Evolutionary conservation across 2,329 filamentous ascomycete genomes (phyloP), one percentile per base, ranked within the genome.

Genomic region (Talaromyces sp.): DNA sequence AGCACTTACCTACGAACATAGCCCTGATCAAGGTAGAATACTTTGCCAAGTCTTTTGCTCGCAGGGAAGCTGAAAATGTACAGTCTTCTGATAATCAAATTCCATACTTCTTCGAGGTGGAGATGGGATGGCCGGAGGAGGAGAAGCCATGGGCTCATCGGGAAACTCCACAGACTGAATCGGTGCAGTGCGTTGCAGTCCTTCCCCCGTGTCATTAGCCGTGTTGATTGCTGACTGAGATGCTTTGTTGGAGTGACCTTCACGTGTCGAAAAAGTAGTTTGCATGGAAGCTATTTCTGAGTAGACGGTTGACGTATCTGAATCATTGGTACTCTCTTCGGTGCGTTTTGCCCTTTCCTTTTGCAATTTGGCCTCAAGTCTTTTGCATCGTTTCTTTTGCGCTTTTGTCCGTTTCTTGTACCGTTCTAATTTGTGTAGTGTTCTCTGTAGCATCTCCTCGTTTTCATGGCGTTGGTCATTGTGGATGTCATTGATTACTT

Each of bases 401-500:
- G n/a, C 27, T 31, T 24, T 63, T 16, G 31, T 39, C 14, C 19
- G 39, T 14, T 33, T 65, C 22, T 62, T 62, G 63, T 62, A 62
- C 4, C 14, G 19, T 14, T n/a, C 19, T 22, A 61, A 1, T 39
- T 33, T 61, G 19, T n/a, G 39, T 10, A 50, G 27, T 43, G 45
- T 31, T 43, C 54, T 39, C 14, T 31, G 35, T 16, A 66, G n/a
- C 33, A 41, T 31, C 60, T 62, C 39, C 8, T 52, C 33, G 14
- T 52, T 39, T 16, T 57, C 60, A 10, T 19, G 31, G 4, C 27
- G 43, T 41, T 66, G 52, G 4, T 37, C 35, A 3, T 24, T 19
- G 24, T 54, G 45, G 8, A 66, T 66, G 14, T 62, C 60, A 13
- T 45, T 57, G 3, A 66, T 59, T 37, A 66, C 60, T 19, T 66